phyloP scores from a whole-genome alignment of 306 rosid genomes.

The Albizia julibrissin region DNA sequence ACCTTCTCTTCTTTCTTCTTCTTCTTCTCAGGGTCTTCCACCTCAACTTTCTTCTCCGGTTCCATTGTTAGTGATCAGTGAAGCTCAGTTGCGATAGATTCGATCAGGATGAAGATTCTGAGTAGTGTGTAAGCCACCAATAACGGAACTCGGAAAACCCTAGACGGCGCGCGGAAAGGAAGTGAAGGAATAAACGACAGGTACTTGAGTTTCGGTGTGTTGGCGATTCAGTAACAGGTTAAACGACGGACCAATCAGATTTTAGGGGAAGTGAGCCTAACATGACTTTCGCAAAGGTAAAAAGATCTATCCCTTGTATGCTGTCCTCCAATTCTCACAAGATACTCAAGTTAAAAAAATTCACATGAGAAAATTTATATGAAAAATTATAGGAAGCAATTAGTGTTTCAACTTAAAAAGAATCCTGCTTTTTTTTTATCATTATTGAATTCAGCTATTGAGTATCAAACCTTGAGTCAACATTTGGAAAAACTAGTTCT shows the following conservation, averaged over 20 bases:
- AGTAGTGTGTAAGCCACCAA: no score
- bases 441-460: no score
- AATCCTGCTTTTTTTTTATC: no score
- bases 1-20: conserved; percentile 97
- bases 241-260: background rate
- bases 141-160: background rate
- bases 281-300: no score
- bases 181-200: background rate
- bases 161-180: background rate
- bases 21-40: conserved; percentile 90
- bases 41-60: conserved; percentile 36
- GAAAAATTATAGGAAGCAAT: no score
- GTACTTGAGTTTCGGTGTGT: background rate
- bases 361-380: no score
- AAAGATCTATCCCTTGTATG: no score
- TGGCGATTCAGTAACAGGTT: background rate
- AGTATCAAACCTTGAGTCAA: background rate
- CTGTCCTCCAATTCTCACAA: no score
- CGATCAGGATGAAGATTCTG: conserved; percentile 15
- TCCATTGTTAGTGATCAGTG: conserved; percentile 32
- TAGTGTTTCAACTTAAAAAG: no score
- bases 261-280: no score
- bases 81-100: background rate
- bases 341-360: no score
- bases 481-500: background rate